Evolutionary conservation across 495 filamentous ascomycete genomes (phyloP).

Genomic region (Diplogelasinospora grovesii): DNA sequence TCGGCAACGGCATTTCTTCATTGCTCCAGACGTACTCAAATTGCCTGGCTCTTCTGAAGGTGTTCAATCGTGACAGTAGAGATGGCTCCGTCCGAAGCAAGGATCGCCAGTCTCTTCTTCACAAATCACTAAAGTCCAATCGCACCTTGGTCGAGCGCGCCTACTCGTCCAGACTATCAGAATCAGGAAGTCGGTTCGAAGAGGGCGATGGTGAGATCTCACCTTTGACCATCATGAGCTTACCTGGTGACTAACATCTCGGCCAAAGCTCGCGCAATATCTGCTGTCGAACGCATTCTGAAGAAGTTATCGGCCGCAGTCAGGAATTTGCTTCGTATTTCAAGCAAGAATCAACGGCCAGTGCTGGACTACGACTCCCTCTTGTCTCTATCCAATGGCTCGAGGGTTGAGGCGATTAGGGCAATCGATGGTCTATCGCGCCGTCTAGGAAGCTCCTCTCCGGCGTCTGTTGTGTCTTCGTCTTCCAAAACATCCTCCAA

Average conservation of each 20-base stretch:
- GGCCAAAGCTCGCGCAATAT: conserved; percentile 20
- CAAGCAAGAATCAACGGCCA: conserved; percentile 14
- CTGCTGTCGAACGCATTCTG: conserved; percentile 23
- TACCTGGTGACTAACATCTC: conserved; percentile 3
- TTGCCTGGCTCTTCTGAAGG: conserved; percentile 28
- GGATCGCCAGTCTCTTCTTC: conserved; percentile 28
- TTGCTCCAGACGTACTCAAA: conserved; percentile 31
- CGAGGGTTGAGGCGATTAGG: conserved; percentile 25
- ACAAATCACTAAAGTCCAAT: conserved; percentile 23
- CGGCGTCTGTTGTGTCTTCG: conserved; percentile 11
- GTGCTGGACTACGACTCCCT: conserved; percentile 31
- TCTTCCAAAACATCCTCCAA: conserved; percentile 11
- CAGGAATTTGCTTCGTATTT: conserved; percentile 17
- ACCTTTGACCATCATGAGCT: not conserved
- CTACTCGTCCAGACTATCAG: conserved; percentile 20
- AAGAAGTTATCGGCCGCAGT: conserved; percentile 23
- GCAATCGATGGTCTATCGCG: conserved; percentile 29
- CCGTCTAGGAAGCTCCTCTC: conserved; percentile 17
- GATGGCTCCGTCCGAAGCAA: conserved; percentile 21
- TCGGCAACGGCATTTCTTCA: conserved; percentile 22
- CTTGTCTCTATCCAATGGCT: conserved; percentile 28
- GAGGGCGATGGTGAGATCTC: conserved; percentile 28
- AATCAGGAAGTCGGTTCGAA: conserved; percentile 19
- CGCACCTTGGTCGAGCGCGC: conserved; percentile 22
- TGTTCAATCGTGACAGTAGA: conserved; percentile 13